Conservation (phyloP, 2,329 filamentous ascomycete species). For the Tolypocladium ovalisporum region DNA sequence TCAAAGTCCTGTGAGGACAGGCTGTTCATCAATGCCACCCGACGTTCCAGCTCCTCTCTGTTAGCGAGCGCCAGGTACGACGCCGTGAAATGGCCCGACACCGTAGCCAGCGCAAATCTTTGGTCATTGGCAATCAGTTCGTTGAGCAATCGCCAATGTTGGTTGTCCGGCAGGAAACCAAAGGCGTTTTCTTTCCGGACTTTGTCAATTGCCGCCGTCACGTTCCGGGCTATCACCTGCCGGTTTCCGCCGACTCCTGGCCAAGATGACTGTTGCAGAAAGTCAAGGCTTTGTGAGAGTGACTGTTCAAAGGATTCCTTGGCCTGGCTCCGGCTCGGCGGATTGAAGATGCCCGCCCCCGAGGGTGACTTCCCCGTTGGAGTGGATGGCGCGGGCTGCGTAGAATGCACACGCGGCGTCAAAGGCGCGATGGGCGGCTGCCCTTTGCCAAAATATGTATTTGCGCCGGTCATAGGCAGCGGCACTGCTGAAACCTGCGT, state of each 20-base stretch:
- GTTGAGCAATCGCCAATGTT: constrained; percentile 22
- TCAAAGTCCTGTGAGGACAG: constrained; percentile 15
- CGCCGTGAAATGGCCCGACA: constrained; percentile 14
- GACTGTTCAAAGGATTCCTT: constrained; percentile 15
- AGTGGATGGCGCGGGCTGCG: not conserved
- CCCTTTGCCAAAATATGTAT: constrained; percentile 23
- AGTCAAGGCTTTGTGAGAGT: constrained; percentile 1
- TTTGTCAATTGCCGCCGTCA: constrained; percentile 15
- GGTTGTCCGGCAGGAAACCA: constrained; percentile 21
- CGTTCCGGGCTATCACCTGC: constrained; percentile 3
- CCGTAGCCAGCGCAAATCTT: constrained; percentile 19
- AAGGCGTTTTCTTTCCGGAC: constrained; percentile 11
- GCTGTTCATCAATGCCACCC: constrained; percentile 13
- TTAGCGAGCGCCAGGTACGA: constrained; percentile 16
- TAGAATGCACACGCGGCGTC: not conserved
- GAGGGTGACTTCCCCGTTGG: not conserved
- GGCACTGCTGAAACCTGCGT: constrained; percentile 9
- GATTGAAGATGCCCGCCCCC: constrained; percentile 10
- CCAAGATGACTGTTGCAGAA: not conserved
- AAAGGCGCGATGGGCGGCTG: not conserved
- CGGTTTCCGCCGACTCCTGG: not conserved
- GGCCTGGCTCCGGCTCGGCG: constrained; percentile 8
- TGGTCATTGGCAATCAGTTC: constrained; percentile 12
- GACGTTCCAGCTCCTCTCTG: constrained; percentile 13
- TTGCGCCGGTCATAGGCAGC: constrained; percentile 22